These are phyloP conservation scores for Tetradesmus lagerheimii DNA, from an alignment of 139 green algal genomes.

Conservation along the genomic window DNA sequence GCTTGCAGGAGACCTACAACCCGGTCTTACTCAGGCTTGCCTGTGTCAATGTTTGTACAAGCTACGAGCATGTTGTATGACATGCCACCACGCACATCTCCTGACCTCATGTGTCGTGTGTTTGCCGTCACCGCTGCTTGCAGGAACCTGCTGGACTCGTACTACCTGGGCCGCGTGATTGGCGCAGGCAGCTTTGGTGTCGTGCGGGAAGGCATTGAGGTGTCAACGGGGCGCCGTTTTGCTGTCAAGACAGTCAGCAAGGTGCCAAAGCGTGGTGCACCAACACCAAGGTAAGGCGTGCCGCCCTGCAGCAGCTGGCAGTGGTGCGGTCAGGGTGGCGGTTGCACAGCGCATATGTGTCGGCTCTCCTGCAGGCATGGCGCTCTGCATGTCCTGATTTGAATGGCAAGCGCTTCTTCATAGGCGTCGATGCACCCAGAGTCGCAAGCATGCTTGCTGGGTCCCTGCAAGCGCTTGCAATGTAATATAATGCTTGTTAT, in stretches of 20 bases:
- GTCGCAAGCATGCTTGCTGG: background rate
- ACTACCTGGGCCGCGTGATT: constrained; percentile 82
- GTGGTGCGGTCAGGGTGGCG: background rate
- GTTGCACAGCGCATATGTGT: background rate
- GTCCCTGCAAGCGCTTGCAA: too few species aligned
- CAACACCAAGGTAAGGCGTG: constrained; percentile 71
- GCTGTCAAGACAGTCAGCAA: constrained; percentile 94
- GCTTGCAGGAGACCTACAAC: background rate
- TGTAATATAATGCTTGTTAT: too few species aligned
- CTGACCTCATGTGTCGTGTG: background rate
- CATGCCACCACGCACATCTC: background rate
- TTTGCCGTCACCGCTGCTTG: background rate
- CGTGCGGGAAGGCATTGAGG: constrained; percentile 83
- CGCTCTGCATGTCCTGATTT: too few species aligned
- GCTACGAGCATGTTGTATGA: background rate
- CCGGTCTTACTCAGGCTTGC: too few species aligned
- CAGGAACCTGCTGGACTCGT: constrained; percentile 59
- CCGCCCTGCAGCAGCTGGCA: background rate
- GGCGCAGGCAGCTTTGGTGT: constrained; percentile 92
- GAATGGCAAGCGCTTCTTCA: too few species aligned
- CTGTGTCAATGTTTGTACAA: too few species aligned
- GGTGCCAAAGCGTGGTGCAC: constrained; percentile 77
- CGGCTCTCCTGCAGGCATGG: background rate
- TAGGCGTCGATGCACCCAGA: background rate
- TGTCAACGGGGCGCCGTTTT: constrained; percentile 58